Evolutionary conservation across 495 filamentous ascomycete genomes (phyloP).

Genomic region (Penicillium nucicola): DNA sequence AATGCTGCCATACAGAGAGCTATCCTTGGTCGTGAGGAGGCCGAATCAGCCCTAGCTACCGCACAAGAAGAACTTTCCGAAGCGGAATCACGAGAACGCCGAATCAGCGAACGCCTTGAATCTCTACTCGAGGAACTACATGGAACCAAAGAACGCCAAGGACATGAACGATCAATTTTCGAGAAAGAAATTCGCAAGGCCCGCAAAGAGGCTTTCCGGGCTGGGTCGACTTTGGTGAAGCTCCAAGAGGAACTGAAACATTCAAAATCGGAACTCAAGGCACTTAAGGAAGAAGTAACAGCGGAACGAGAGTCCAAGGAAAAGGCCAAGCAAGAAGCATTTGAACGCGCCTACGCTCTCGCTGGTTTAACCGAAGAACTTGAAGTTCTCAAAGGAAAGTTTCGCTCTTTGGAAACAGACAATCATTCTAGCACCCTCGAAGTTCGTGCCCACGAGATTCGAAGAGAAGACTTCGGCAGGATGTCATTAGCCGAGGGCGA

Average conservation of each 20-base stretch:
- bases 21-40: slow-evolving; percentile 80
- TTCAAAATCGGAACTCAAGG: slow-evolving; percentile 51
- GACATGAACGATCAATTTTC: slow-evolving; percentile 68
- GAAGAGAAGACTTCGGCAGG: slow-evolving; percentile 24
- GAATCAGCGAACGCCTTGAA: slow-evolving; percentile 74
- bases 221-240: slow-evolving; percentile 72
- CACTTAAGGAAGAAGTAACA: slow-evolving; percentile 51
- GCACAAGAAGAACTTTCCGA: slow-evolving; percentile 66
- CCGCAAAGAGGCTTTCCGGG: slow-evolving; percentile 83
- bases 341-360: slow-evolving; percentile 69
- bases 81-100: slow-evolving; percentile 66
- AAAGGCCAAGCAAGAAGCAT: slow-evolving; percentile 70
- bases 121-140: slow-evolving; percentile 76
- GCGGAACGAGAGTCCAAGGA: slow-evolving; percentile 48
- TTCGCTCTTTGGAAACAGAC: slow-evolving; percentile 67
- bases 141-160: slow-evolving; percentile 69
- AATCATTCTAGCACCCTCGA: slow-evolving; percentile 30
- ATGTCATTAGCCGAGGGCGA: slow-evolving; percentile 36
- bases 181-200: slow-evolving; percentile 81
- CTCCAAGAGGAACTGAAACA: slow-evolving; percentile 80
- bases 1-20: slow-evolving; percentile 76
- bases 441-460: slow-evolving; percentile 28
- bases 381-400: slow-evolving; percentile 56
- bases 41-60: slow-evolving; percentile 53
- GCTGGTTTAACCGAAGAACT: slow-evolving; percentile 73